A percentile compares a stretch with the other conserved stretches of the same genome.
Conservation (phyloP, 1,139 yeast species). For the Scheffersomyces parashehatae region DNA sequence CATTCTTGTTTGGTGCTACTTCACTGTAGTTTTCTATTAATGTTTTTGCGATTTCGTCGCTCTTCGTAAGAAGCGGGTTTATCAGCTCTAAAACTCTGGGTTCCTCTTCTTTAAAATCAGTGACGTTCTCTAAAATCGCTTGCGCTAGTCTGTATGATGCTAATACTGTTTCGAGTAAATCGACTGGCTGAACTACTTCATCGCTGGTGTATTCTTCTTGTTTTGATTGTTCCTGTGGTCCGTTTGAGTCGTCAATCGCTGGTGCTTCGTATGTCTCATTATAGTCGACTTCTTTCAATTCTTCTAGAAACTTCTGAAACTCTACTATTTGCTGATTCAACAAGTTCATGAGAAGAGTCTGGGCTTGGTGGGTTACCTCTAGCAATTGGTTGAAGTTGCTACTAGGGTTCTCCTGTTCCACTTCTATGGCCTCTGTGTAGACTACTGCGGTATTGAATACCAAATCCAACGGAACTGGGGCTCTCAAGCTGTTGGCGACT, state of each 20-base stretch:
- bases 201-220: slow-evolving; percentile 26
- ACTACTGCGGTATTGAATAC: slow-evolving; percentile 48
- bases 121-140: slow-evolving; percentile 29
- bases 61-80: slow-evolving; percentile 17
- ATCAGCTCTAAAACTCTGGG: slow-evolving; percentile 8
- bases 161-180: slow-evolving; percentile 37
- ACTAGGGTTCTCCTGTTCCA: slow-evolving; percentile 19
- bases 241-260: background rate
- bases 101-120: slow-evolving; percentile 2
- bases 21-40: slow-evolving; percentile 26
- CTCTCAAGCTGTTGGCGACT: slow-evolving; percentile 12
- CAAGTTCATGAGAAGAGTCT: slow-evolving; percentile 16
- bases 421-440: slow-evolving; percentile 49
- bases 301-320: slow-evolving; percentile 28
- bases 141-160: slow-evolving; percentile 32
- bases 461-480: slow-evolving; percentile 37
- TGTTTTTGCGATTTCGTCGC: slow-evolving; percentile 23
- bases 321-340: slow-evolving; percentile 24
- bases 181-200: slow-evolving; percentile 38
- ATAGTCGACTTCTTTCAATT: slow-evolving; percentile 15
- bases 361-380: slow-evolving; percentile 19
- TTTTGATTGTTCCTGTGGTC: slow-evolving; percentile 6
- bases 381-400: slow-evolving; percentile 14
- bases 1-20: slow-evolving; percentile 17
- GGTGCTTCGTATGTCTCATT: slow-evolving; percentile 1